Evolutionary conservation across 73 alveolate species (phyloP).

Genomic region (Tetrahymena elliotti): DNA sequence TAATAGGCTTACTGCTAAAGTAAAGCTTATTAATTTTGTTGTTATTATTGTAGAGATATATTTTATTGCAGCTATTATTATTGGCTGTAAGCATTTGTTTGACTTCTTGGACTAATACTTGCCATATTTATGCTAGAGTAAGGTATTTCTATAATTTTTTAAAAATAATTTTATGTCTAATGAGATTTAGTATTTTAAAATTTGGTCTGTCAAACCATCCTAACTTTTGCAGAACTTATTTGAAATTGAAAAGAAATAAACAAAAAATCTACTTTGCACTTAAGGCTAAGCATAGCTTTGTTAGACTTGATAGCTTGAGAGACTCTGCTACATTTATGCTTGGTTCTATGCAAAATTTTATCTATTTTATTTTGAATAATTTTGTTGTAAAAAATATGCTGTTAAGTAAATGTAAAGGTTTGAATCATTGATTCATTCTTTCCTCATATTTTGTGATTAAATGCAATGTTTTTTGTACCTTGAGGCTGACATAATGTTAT

Average conservation of each 20-base stretch:
- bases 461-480: neutral
- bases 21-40: neutral
- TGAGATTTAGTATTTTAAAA: too few relatives aligned
- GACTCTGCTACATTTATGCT: neutral
- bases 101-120: neutral
- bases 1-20: neutral
- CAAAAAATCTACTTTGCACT: neutral
- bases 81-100: neutral
- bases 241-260: too few relatives aligned
- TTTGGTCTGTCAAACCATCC: neutral
- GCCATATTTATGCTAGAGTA: neutral
- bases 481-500: neutral
- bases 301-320: neutral
- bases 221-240: neutral
- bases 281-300: neutral
- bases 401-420: neutral
- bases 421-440: neutral
- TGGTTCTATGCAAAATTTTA: neutral
- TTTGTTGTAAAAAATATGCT: neutral
- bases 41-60: neutral
- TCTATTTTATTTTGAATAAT: neutral
- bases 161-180: neutral
- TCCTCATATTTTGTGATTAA: too few relatives aligned
- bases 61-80: neutral
- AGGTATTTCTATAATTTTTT: neutral